A percentile compares a stretch with the other conserved stretches of the same genome.
Conservation (phyloP, 805 yeast genomes). For the Yamadazyma endophytica region DNA sequence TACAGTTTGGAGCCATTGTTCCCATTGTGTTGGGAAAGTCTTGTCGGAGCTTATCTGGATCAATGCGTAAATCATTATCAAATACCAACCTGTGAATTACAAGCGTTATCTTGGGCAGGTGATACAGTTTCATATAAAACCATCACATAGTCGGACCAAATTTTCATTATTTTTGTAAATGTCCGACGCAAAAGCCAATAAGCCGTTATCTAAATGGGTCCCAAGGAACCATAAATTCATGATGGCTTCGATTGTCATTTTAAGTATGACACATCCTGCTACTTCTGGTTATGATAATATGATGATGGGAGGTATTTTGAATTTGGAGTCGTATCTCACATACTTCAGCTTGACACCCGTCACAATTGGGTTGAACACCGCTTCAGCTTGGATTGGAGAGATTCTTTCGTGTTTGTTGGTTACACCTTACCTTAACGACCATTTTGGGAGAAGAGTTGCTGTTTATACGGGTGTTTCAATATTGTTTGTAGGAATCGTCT, state of each 20-base stretch:
- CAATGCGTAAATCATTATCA: too few species aligned
- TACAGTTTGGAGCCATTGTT: too few species aligned
- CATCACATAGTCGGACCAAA: too few species aligned
- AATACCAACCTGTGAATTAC: too few species aligned
- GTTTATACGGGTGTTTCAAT: conserved; percentile 20
- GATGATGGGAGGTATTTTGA: conserved; percentile 10
- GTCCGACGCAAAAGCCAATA: too few species aligned
- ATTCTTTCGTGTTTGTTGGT: conserved; percentile 4
- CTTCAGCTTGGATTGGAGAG: conserved; percentile 11
- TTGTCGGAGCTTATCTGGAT: too few species aligned
- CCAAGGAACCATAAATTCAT: conserved; percentile 6
- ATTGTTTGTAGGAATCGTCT: conserved; percentile 27
- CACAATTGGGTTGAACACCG: conserved; percentile 10
- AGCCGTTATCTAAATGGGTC: conserved; percentile 5
- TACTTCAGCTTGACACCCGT: conserved; percentile 8
- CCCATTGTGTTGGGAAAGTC: too few species aligned
- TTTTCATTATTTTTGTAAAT: too few species aligned
- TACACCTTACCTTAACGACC: conserved; percentile 3
- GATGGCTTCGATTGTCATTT: conserved; percentile 1
- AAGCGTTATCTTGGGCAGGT: too few species aligned
- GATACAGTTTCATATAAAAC: too few species aligned
- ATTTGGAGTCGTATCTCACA: conserved; percentile 7
- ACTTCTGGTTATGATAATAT: conserved; percentile 9
- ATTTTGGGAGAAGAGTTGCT: conserved; percentile 24
- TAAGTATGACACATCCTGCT: conserved; percentile 8